A percentile compares a stretch with the other conserved stretches of the same genome.
These are phyloP conservation scores for Fusarium penzigii DNA, from an alignment of 2,329 filamentous ascomycete genomes.

Conservation along the genomic window DNA sequence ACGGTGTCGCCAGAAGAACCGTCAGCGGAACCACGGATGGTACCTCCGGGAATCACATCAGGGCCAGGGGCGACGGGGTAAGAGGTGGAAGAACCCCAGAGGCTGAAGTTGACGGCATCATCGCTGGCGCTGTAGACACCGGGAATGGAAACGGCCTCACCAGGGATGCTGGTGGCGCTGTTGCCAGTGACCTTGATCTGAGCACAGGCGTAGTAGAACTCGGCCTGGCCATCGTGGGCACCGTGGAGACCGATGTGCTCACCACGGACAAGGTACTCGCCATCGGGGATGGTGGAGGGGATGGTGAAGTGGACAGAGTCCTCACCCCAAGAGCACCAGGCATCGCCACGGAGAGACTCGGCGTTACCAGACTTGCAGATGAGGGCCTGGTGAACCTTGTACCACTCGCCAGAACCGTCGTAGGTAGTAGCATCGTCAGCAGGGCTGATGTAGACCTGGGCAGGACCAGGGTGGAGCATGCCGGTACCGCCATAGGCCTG, in stretches of 20 bases:
- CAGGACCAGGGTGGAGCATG: too few relatives aligned
- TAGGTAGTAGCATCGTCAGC: not conserved
- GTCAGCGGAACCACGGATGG: constrained; percentile 1
- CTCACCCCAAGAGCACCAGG: constrained; percentile 1
- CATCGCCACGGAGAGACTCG: constrained; percentile 1
- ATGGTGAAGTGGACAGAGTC: constrained; percentile 3
- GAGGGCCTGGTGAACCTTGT: constrained; percentile 3
- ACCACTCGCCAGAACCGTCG: constrained; percentile 2
- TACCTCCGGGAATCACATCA: constrained; percentile 6
- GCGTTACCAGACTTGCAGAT: constrained; percentile 3
- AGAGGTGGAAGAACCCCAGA: constrained; percentile 4
- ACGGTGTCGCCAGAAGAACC: not conserved
- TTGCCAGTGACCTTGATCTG: constrained; percentile 17
- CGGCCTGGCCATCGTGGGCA: constrained; percentile 17
- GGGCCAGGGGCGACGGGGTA: constrained; percentile 3
- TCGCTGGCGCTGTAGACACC: too few relatives aligned
- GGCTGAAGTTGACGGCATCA: not conserved
- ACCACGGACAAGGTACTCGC: constrained; percentile 19
- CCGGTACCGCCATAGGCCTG: too few relatives aligned
- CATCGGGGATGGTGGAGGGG: constrained; percentile 1
- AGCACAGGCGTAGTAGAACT: constrained; percentile 23
- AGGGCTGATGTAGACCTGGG: too few relatives aligned
- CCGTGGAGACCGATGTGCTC: constrained; percentile 23
- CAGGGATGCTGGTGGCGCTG: too few relatives aligned
- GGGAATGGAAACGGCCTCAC: too few relatives aligned